Evolutionary conservation across 805 yeast genomes (phyloP).

Genomic region (Myxozyma sirexii): DNA sequence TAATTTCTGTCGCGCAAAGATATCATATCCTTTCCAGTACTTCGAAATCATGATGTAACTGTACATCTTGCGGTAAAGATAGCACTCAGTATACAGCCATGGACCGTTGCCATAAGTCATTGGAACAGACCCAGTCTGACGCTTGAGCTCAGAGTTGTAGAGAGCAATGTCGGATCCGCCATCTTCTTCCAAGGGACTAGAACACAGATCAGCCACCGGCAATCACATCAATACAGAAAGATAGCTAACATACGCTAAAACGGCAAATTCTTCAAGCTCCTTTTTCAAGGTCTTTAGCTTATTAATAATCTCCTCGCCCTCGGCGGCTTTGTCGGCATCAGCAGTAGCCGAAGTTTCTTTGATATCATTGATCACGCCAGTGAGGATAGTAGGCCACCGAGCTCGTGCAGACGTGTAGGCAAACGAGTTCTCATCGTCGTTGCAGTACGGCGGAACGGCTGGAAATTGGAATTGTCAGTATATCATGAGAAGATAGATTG

Average conservation of each 20-base stretch:
- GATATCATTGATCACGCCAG: constrained; percentile 68
- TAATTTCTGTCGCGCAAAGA: constrained; percentile 71
- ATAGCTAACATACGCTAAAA: constrained; percentile 26
- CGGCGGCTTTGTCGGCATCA: constrained; percentile 47
- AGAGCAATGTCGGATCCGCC: constrained; percentile 45
- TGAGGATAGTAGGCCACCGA: constrained; percentile 87
- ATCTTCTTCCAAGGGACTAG: constrained; percentile 51
- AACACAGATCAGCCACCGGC: constrained; percentile 16
- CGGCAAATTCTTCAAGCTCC: constrained; percentile 46
- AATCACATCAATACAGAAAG: neutral
- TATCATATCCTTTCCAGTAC: constrained; percentile 63
- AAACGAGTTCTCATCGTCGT: constrained; percentile 74
- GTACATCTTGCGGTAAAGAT: constrained; percentile 62
- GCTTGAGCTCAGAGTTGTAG: constrained; percentile 60
- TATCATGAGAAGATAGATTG: neutral
- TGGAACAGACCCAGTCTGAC: constrained; percentile 35
- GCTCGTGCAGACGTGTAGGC: constrained; percentile 75
- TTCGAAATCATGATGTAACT: constrained; percentile 40
- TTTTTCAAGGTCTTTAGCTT: constrained; percentile 43
- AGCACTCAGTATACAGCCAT: constrained; percentile 88
- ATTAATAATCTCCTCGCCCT: constrained; percentile 41
- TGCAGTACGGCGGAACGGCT: constrained; percentile 50
- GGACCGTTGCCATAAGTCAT: constrained; percentile 82
- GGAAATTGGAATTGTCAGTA: neutral
- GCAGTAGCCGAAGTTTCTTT: constrained; percentile 40